These are phyloP conservation scores for Penicillium sp. DNA, from an alignment of 2,329 filamentous ascomycete genomes.

Conservation along the genomic window DNA sequence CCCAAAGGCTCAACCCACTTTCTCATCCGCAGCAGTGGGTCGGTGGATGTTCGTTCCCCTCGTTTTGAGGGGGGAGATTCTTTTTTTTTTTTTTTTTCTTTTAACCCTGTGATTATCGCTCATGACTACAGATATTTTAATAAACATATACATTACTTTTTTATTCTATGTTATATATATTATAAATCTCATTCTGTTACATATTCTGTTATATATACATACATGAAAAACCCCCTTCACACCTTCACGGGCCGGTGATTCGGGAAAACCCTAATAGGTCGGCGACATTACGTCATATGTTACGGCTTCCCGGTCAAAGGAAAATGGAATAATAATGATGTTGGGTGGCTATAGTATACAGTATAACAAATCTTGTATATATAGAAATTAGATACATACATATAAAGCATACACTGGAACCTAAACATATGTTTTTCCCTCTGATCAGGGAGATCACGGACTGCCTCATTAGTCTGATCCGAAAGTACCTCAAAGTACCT, in stretches of 20 bases:
- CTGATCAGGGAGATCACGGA: background rate
- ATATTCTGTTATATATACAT: background rate
- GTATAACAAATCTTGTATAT: background rate
- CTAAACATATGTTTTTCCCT: background rate
- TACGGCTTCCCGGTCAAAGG: conserved; percentile 19
- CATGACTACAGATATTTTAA: background rate
- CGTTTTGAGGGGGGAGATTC: conserved; percentile 11
- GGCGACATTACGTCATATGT: conserved; percentile 28
- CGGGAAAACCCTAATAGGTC: conserved; percentile 19
- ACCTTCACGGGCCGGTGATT: conserved; percentile 19
- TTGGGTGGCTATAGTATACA: background rate
- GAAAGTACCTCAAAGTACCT: background rate
- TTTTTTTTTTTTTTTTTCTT: background rate
- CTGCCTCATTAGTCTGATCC: background rate
- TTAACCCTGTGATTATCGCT: background rate
- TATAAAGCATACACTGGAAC: background rate
- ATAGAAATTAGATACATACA: background rate
- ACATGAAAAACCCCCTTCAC: background rate
- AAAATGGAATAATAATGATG: conserved; percentile 19
- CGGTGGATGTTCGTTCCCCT: conserved; percentile 31
- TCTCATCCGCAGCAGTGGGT: conserved; percentile 31
- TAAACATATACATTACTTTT: background rate
- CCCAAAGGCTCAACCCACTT: conserved; percentile 35
- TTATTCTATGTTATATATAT: background rate
- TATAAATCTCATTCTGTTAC: background rate